Percentiles rank a stretch among this genome's conserved stretches.
Evolutionary conservation across 2,329 filamentous ascomycete species (phyloP).

Genomic region (Ophiostoma australiae): DNA sequence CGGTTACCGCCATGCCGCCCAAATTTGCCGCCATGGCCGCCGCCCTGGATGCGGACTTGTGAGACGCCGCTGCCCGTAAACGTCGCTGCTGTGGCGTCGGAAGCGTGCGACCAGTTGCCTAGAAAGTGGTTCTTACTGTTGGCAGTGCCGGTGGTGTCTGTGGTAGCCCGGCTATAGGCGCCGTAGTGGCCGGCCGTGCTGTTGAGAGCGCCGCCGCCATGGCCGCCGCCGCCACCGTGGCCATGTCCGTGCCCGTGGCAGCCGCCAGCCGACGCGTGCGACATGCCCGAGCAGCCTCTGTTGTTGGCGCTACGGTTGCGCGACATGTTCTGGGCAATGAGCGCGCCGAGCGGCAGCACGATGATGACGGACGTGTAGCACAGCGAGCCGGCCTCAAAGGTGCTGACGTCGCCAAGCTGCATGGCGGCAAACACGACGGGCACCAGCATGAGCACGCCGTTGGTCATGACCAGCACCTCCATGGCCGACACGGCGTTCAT

Average conservation of each 20-base stretch:
- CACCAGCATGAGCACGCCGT: conserved; percentile 52
- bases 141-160: conserved; percentile 11
- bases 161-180: conserved; percentile 18
- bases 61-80: conserved; percentile 18
- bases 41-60: conserved; percentile 21
- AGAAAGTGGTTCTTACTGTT: conserved; percentile 16
- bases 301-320: conserved; percentile 6
- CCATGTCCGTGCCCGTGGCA: conserved; percentile 6
- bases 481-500: conserved; percentile 44
- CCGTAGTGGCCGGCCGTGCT: conserved; percentile 11
- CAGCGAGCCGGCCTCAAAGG: conserved; percentile 49
- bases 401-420: conserved; percentile 40
- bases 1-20: neutral
- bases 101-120: conserved; percentile 22
- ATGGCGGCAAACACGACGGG: conserved; percentile 51
- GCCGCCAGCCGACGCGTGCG: neutral
- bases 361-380: conserved; percentile 47
- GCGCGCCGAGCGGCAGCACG: conserved; percentile 49
- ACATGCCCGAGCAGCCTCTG: conserved; percentile 9
- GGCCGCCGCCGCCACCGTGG: conserved; percentile 14
- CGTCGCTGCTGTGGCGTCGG: conserved; percentile 18
- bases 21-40: neutral
- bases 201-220: neutral
- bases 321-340: conserved; percentile 46
- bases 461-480: conserved; percentile 53